Evolutionary conservation across 2,329 filamentous ascomycete genomes (phyloP).

Genomic region (Aaosphaeria pasadenensis): DNA sequence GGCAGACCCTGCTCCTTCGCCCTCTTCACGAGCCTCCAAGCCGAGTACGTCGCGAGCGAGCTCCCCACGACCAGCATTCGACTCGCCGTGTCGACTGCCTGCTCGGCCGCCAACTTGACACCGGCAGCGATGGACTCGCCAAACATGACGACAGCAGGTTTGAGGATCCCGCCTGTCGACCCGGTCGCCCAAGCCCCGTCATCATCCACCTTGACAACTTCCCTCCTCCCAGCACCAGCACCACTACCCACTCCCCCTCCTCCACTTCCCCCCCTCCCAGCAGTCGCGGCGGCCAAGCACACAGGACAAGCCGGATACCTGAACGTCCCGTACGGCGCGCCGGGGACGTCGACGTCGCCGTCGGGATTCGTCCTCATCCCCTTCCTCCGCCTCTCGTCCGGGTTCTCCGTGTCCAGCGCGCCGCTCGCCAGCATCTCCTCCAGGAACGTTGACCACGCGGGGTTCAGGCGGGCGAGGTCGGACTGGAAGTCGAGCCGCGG

Average conservation of each 20-base stretch:
- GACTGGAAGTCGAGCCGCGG: constrained; percentile 72
- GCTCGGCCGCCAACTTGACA: constrained; percentile 75
- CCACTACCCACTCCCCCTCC: background rate
- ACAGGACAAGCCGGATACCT: constrained; percentile 85
- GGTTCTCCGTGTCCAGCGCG: constrained; percentile 75
- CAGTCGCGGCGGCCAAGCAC: constrained; percentile 57
- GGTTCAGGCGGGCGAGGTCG: constrained; percentile 75
- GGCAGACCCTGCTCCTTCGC: constrained; percentile 81
- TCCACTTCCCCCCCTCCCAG: constrained; percentile 45
- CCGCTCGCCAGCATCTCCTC: constrained; percentile 68
- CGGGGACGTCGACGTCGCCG: constrained; percentile 86
- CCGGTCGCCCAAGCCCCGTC: constrained; percentile 78
- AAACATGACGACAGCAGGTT: constrained; percentile 95
- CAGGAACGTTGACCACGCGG: constrained; percentile 78
- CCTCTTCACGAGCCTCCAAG: constrained; percentile 82
- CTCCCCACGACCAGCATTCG: constrained; percentile 80
- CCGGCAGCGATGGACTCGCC: constrained; percentile 74
- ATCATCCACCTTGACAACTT: constrained; percentile 66
- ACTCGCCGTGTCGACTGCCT: constrained; percentile 70
- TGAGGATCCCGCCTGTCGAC: constrained; percentile 67
- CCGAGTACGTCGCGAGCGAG: constrained; percentile 90
- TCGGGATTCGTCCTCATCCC: constrained; percentile 88
- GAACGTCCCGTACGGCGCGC: constrained; percentile 84
- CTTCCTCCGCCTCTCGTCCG: constrained; percentile 61
- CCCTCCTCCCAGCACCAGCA: constrained; percentile 53